Evolutionary conservation across 2,329 filamentous ascomycete genomes (phyloP).

Genomic region (Neospermospora avenae): DNA sequence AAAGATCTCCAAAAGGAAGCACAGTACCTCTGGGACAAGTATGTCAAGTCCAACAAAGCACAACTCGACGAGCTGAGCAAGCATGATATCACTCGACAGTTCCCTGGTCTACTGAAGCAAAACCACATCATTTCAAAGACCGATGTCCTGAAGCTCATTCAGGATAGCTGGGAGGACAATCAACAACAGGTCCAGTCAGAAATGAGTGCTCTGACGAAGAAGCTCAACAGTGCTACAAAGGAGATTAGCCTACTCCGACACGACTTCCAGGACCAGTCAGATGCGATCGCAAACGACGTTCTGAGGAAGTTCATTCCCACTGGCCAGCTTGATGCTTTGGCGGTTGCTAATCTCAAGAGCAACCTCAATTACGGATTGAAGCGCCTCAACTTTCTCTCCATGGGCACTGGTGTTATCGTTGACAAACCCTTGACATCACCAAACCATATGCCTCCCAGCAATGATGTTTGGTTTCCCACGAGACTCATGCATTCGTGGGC

Average conservation of each 20-base stretch:
- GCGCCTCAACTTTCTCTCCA: conserved; percentile 71
- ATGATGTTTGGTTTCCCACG: conserved; percentile 26
- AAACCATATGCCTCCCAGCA: conserved; percentile 42
- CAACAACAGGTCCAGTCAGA: conserved; percentile 17
- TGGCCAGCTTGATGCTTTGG: conserved; percentile 30
- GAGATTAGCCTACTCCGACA: conserved; percentile 19
- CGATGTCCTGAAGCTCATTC: conserved; percentile 85
- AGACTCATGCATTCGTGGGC: conserved; percentile 28
- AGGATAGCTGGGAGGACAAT: conserved; percentile 64
- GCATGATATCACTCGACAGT: conserved; percentile 20
- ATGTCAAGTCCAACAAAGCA: conserved; percentile 16
- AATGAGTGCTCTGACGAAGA: conserved; percentile 16
- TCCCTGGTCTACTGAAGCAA: conserved; percentile 23
- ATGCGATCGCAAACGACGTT: conserved; percentile 16
- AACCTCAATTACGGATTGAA: conserved; percentile 15
- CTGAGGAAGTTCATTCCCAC: conserved; percentile 20
- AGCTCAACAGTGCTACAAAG: conserved; percentile 17
- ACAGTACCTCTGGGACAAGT: conserved; percentile 18
- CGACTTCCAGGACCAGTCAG: conserved; percentile 19
- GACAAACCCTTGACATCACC: conserved; percentile 59
- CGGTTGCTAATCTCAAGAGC: conserved; percentile 25
- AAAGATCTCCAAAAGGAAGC: conserved; percentile 15
- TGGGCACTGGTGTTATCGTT: conserved; percentile 62
- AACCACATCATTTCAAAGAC: conserved; percentile 22
- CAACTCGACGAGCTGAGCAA: conserved; percentile 10